phyloP scores from a whole-genome alignment of 148 eudicot genomes.

The Rhododendron vialii region DNA sequence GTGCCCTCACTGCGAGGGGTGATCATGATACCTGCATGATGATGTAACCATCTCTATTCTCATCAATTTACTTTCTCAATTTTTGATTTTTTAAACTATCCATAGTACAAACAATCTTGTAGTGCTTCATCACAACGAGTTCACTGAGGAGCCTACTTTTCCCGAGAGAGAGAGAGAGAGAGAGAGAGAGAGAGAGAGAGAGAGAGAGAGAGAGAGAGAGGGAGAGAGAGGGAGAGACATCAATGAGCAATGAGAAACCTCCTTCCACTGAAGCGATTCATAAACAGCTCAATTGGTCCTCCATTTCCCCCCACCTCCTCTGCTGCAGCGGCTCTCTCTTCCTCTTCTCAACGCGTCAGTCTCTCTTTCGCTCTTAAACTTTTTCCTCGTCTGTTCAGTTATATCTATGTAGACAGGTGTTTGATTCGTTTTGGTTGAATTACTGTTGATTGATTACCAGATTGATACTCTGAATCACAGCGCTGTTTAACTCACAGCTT shows the following conservation, averaged over 20 bases:
- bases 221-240: neutral
- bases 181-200: neutral
- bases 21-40: neutral
- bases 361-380: neutral
- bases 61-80: neutral
- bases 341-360: slow-evolving; percentile 10
- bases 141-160: slow-evolving; percentile 32
- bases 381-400: neutral
- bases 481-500: neutral
- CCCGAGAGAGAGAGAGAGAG: neutral
- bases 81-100: neutral
- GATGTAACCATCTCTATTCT: neutral
- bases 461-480: neutral
- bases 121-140: slow-evolving; percentile 27
- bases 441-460: neutral
- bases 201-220: neutral
- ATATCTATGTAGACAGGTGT: neutral
- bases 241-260: neutral
- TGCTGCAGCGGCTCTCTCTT: neutral
- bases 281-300: neutral
- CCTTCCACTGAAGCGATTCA: neutral
- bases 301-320: neutral
- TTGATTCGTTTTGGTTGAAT: neutral
- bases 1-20: neutral
- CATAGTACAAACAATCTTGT: neutral